These are phyloP conservation scores for Phytophthora fragariaefolia DNA, from an alignment of 352 stramenopile species.

Conservation along the genomic window DNA sequence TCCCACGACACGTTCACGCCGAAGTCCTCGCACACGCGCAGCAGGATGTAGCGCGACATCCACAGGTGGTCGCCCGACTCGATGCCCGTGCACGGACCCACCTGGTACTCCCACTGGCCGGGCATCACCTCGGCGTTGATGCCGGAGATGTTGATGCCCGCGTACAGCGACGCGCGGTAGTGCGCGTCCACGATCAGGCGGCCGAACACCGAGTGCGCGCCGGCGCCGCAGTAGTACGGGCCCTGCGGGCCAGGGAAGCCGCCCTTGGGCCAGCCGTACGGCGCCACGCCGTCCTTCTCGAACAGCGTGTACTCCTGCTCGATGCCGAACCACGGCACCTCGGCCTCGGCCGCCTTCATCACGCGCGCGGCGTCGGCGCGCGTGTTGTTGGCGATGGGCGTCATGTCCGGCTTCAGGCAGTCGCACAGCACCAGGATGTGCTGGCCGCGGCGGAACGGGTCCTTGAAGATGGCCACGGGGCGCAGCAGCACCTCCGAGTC, in stretches of 20 bases:
- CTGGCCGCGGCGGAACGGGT: slow-evolving; percentile 95
- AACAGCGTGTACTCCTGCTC: slow-evolving; percentile 98
- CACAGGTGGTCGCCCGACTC: slow-evolving; percentile 96
- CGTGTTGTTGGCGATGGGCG: slow-evolving; percentile 93
- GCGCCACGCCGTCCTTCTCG: slow-evolving; percentile 85
- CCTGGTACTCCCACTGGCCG: slow-evolving; percentile 98
- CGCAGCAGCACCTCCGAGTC: slow-evolving; percentile 97
- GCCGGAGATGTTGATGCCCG: slow-evolving; percentile 95
- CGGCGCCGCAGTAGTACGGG: slow-evolving; percentile 94
- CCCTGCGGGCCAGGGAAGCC: slow-evolving; percentile 91
- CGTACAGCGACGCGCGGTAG: slow-evolving; percentile 96
- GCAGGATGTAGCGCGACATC: slow-evolving; percentile 97
- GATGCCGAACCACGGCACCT: slow-evolving; percentile 95
- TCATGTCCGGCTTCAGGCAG: slow-evolving; percentile 95
- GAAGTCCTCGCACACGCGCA: slow-evolving; percentile 97
- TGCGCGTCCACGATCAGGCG: slow-evolving; percentile 94
- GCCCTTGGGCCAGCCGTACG: slow-evolving; percentile 93
- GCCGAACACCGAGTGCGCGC: slow-evolving; percentile 96
- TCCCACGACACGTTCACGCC: slow-evolving; percentile 97
- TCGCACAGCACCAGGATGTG: slow-evolving; percentile 98
- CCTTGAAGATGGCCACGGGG: slow-evolving; percentile 94
- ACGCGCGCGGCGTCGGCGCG: slow-evolving; percentile 79
- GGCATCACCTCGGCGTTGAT: slow-evolving; percentile 99
- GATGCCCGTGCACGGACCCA: slow-evolving; percentile 97
- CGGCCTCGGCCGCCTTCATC: slow-evolving; percentile 61